Conservation (phyloP, 1,284 basidiomycete genomes). For the Trichosporon sp. region DNA sequence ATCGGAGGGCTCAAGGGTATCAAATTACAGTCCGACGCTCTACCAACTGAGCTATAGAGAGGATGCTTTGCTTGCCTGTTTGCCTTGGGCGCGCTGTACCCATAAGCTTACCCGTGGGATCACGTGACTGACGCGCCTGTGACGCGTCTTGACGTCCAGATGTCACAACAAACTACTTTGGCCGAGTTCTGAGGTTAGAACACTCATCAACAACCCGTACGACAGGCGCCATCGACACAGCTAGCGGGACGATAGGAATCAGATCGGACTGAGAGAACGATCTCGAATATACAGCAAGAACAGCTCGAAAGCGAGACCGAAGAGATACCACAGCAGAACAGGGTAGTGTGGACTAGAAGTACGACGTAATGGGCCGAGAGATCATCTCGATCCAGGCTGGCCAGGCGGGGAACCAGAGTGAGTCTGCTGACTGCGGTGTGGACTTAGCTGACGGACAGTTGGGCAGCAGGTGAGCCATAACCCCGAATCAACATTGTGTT, state of each 20-base stretch:
- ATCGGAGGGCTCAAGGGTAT: neutral
- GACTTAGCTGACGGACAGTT: slow-evolving; percentile 9
- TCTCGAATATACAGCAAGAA: no score
- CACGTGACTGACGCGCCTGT: slow-evolving; percentile 1
- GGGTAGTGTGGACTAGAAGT: no score
- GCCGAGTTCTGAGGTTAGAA: neutral
- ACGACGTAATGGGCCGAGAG: slow-evolving; percentile 44
- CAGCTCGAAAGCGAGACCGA: neutral
- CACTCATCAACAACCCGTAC: neutral
- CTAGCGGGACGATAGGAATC: neutral
- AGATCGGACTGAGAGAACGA: neutral
- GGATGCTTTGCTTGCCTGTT: neutral
- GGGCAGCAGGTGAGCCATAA: slow-evolving; percentile 21
- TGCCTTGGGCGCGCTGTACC: neutral
- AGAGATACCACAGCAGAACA: neutral
- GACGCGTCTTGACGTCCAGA: neutral
- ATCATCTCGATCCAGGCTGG: slow-evolving; percentile 59
- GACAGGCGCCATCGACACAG: neutral
- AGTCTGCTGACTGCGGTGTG: slow-evolving; percentile 24
- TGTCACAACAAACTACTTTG: neutral
- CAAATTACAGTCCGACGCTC: slow-evolving; percentile 4
- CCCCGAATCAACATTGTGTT: no score
- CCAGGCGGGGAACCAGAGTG: slow-evolving; percentile 95
- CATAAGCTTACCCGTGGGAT: neutral
- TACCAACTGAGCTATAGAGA: slow-evolving; percentile 5